Evolutionary conservation across 2,329 filamentous ascomycete genomes (phyloP), one percentile per base, ranked within the genome.

Genomic region (Alternaria gaisen): DNA sequence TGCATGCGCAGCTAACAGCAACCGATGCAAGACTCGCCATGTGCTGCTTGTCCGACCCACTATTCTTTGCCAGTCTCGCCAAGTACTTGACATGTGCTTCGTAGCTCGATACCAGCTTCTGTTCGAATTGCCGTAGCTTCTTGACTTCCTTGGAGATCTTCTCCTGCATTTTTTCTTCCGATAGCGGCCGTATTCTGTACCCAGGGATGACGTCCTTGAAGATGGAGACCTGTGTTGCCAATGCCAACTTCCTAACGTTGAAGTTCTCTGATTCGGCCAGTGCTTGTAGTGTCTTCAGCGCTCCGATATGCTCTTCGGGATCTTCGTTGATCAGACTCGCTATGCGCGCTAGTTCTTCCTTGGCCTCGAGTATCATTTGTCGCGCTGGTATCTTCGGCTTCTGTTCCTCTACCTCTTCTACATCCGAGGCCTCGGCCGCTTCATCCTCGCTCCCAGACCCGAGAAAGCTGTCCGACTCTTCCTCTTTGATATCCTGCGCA

Each of bases 201-300:
- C 95, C 95, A 0, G 95, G 95, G 60, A 99, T 98, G 47, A 97
- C 87, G 79, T 98, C 95, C 78, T 94, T 97, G 84, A 94, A 99
- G 12, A 98, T 88, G 0, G 94, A 87, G 76, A 95, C 86, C 79
- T 97, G 94, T 22, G 95, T 93, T 48, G 90, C 91, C 65, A 99
- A 82, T 7, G 91, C 90, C 62, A 99, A 85, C 79, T 97, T 97
- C 81, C 92, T 90, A 53, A 99, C 89, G 2, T 90, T 89, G 14
- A 86, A 79, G 64, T 94, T 88, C 14, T 84, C 83, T 8, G 90
- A 90, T 56, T 89, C 84, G 20, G 90, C 90, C 68, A 97, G 87
- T 71, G 91, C 87, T 32, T 89, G 90, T 71, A 98, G 82, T 5
- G 87, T 86, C 77, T 92, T 94, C 82, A 98, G 90, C 20, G 89